These are phyloP conservation scores for Ceratocystis diversiconidia DNA, from an alignment of 2,329 filamentous ascomycete genomes.

Conservation along the genomic window DNA sequence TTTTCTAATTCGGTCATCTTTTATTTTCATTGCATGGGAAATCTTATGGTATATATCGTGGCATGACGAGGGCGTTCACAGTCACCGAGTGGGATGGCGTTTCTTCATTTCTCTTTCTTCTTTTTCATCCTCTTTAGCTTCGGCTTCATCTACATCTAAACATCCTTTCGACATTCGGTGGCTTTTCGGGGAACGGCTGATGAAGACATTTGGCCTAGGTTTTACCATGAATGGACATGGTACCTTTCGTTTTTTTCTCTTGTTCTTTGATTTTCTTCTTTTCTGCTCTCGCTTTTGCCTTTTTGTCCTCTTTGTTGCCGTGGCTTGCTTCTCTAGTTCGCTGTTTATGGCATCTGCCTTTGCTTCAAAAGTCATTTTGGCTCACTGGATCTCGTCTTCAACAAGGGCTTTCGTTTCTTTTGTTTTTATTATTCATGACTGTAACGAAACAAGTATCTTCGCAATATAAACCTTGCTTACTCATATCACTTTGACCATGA, in stretches of 20 bases:
- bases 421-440: conserved; percentile 2
- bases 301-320: background rate
- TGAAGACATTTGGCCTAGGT: conserved; percentile 14
- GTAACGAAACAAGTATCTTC: conserved; percentile 4
- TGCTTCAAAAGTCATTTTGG: background rate
- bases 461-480: conserved; percentile 2
- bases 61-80: conserved; percentile 12
- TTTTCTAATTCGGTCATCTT: background rate
- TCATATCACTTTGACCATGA: background rate
- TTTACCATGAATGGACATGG: conserved; percentile 16
- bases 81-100: conserved; percentile 7
- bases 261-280: background rate
- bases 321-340: background rate
- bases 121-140: background rate
- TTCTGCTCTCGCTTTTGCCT: background rate
- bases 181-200: conserved; percentile 7
- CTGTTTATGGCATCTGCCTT: background rate
- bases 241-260: conserved; percentile 10
- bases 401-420: background rate
- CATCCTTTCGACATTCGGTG: conserved; percentile 8
- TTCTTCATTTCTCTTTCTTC: background rate
- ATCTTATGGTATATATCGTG: conserved; percentile 10
- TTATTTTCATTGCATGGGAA: conserved; percentile 2
- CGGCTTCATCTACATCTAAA: background rate
- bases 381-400: background rate